A percentile compares a stretch with the other conserved stretches of the same genome.
These are phyloP conservation scores for Tolypocladium cylindrosporum DNA, from an alignment of 2,329 filamentous ascomycete species.

Conservation along the genomic window DNA sequence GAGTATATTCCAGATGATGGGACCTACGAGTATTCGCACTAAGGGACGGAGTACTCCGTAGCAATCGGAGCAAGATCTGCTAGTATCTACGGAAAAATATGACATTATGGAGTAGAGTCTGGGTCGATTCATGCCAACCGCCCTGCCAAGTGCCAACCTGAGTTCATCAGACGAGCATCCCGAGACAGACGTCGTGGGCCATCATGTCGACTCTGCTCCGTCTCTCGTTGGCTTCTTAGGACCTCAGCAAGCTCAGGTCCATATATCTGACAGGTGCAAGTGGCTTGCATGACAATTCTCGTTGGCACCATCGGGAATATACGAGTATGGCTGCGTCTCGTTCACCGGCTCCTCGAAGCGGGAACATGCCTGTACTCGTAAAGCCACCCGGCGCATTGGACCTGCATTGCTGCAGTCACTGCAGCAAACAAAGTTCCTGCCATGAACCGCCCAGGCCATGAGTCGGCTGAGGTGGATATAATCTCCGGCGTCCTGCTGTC, in stretches of 20 bases:
- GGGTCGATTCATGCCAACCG: background rate
- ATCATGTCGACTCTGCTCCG: background rate
- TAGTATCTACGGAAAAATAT: too few relatives aligned
- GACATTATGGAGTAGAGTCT: background rate
- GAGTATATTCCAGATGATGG: too few relatives aligned
- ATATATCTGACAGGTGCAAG: background rate
- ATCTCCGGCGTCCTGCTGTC: background rate
- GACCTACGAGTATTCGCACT: too few relatives aligned
- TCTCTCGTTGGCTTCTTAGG: background rate
- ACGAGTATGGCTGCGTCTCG: background rate
- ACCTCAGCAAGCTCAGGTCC: background rate
- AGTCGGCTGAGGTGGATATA: background rate
- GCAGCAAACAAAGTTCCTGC: background rate
- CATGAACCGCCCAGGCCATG: background rate
- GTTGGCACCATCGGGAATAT: background rate
- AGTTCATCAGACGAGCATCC: background rate
- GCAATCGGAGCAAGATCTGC: too few relatives aligned
- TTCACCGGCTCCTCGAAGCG: background rate
- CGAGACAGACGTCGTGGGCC: background rate
- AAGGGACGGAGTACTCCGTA: too few relatives aligned
- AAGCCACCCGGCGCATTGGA: background rate
- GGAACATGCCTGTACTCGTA: background rate
- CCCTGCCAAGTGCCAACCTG: background rate
- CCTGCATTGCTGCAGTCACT: background rate
- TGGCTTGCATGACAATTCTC: background rate